Conservation (phyloP, 75 land plant genomes). For the Pinus albicaulis region DNA sequence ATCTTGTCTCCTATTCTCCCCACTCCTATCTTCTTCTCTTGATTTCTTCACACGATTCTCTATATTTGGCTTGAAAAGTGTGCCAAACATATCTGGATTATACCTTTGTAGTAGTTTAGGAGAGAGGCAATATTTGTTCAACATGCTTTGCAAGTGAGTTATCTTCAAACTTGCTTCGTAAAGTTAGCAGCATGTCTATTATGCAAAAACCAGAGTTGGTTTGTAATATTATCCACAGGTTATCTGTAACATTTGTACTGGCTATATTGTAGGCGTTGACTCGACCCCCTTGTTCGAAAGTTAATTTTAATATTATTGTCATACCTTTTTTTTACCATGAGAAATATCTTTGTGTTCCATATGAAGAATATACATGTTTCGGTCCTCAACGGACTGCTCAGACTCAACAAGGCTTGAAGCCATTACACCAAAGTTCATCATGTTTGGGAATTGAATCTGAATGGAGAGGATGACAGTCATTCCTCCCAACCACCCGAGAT, state of each 20-base stretch:
- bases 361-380: too few species aligned
- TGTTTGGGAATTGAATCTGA: too few species aligned
- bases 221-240: background rate
- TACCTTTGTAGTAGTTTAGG: background rate
- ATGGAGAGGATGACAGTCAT: too few species aligned
- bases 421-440: too few species aligned
- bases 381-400: too few species aligned
- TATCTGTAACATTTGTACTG: background rate
- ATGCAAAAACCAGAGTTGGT: background rate
- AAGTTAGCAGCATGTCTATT: background rate
- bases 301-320: too few species aligned
- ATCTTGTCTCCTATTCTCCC: background rate
- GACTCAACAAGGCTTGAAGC: too few species aligned
- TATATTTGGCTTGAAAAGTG: background rate
- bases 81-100: conserved; percentile 4
- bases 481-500: too few species aligned
- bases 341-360: too few species aligned
- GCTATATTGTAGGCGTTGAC: too few species aligned
- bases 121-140: background rate
- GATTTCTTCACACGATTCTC: background rate
- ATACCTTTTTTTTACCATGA: too few species aligned
- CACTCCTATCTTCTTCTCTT: background rate
- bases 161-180: background rate
- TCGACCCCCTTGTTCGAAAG: too few species aligned
- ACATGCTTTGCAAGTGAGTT: background rate